Base-by-base conservation (phyloP, 1,284 basidiomycete species). In the Moesziomyces sp. region DNA sequence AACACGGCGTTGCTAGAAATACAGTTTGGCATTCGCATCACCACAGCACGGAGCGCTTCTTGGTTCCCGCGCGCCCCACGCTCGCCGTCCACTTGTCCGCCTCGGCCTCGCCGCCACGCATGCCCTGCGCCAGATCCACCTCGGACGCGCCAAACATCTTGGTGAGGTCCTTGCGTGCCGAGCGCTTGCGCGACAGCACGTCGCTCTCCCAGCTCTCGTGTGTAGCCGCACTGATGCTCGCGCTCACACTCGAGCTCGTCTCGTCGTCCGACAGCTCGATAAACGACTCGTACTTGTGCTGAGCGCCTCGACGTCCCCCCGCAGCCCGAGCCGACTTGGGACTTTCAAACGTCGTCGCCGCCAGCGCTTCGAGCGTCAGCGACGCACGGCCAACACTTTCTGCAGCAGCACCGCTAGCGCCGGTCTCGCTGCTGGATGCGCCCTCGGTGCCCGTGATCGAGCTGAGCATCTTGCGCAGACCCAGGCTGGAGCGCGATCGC, bases 101-200 rank as follows among this genome's bases (percentile, higher is more conserved):
- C 24, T 26, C 24, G 24, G 6, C 24, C 24, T 26, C 24, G 24
- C 24, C 24, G 24, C 24, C 24, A 26, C 24, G 24, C 24, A 26
- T 26, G 24, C 58, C 8, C 24, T 57, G 55, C 3, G 54, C 44
- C 11, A 72, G 52, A 44, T 62, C 63, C 19, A 46, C 50, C 24
- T 66, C 24, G 1, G 48, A 53, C 10, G 63, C 64, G 26, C 70
- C 70, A 38, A 74, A 60, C 47, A 74, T 35, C 42, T 74, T 74
- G 14, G 56, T 59, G 44, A 74, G 45, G 34, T 74, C 70, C 28
- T 74, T 74, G 40, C 62, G n/a, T 14, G 46, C 43, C 14, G 35
- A 30, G 45, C 40, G 24, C 23, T 48, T 5, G 38, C 38, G 38
- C 11, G 13, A 18, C 42, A 18, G 7, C n/a, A 5, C 26, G 28